Percentiles rank a stretch among this genome's conserved stretches.
These are phyloP conservation scores for Amanita inopinata DNA, from an alignment of 768 basidiomycete genomes.

Conservation along the genomic window DNA sequence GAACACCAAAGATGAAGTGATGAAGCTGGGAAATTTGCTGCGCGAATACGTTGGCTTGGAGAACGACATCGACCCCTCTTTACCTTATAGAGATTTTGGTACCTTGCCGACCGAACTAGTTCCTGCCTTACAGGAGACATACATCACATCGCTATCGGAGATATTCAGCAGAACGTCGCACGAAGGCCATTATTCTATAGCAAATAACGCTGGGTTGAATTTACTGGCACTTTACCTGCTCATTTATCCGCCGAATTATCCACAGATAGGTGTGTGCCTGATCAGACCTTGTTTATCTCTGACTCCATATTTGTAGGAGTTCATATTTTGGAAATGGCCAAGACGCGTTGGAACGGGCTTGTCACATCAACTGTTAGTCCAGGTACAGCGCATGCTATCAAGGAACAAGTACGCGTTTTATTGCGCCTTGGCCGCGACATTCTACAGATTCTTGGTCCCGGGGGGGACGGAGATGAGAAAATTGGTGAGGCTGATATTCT, in stretches of 20 bases:
- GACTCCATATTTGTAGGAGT: conserved; percentile 36
- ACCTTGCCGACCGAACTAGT: conserved; percentile 31
- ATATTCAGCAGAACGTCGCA: conserved; percentile 64
- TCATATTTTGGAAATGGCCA: conserved; percentile 67
- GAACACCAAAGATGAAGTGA: conserved; percentile 20
- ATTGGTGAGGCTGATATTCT: conserved; percentile 41
- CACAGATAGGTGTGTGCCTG: conserved; percentile 74
- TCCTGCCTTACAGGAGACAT: conserved; percentile 45
- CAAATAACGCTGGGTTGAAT: conserved; percentile 43
- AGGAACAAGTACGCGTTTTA: conserved; percentile 24
- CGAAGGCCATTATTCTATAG: conserved; percentile 44
- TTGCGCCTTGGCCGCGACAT: conserved; percentile 32
- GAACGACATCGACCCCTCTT: conserved; percentile 13
- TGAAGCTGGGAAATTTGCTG: conserved; percentile 22
- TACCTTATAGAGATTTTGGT: conserved; percentile 23
- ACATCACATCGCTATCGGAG: conserved; percentile 48
- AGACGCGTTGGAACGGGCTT: conserved; percentile 65
- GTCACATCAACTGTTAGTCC: conserved; percentile 21
- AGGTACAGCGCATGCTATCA: conserved; percentile 15
- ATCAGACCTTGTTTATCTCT: background rate
- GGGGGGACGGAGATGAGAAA: conserved; percentile 58
- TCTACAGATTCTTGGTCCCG: conserved; percentile 40
- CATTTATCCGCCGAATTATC: conserved; percentile 70
- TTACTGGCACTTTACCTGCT: conserved; percentile 58
- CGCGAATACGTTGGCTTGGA: conserved; percentile 29